These are phyloP conservation scores for Solioccasus polychromus DNA, from an alignment of 768 basidiomycete species.

Conservation along the genomic window DNA sequence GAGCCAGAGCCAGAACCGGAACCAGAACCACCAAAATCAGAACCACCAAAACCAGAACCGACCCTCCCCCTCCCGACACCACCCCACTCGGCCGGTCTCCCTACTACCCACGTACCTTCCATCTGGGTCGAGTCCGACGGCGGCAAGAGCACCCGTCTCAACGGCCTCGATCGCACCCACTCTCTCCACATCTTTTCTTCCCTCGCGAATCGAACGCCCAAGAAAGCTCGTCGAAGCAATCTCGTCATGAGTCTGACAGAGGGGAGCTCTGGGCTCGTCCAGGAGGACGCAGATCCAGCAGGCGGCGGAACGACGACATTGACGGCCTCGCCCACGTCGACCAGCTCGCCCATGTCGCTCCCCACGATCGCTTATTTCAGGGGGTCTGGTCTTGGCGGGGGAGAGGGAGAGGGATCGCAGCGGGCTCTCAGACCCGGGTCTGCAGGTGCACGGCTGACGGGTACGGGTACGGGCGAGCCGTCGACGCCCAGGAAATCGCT, in stretches of 20 bases:
- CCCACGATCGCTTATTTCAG: too few species aligned
- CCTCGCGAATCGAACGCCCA: neutral
- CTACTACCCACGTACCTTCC: conserved; percentile 37
- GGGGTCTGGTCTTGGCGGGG: too few species aligned
- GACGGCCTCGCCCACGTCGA: conserved; percentile 10
- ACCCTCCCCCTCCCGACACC: conserved; percentile 20
- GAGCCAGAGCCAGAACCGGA: too few species aligned
- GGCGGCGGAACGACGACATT: neutral
- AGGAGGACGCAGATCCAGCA: neutral
- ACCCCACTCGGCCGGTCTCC: conserved; percentile 23
- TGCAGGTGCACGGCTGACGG: conserved; percentile 21
- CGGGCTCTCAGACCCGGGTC: conserved; percentile 23
- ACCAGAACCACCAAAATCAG: conserved; percentile 25
- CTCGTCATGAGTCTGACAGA: conserved; percentile 25
- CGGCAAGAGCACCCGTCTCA: conserved; percentile 5
- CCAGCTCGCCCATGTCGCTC: conserved; percentile 15
- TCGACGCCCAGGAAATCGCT: conserved; percentile 13
- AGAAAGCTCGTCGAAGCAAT: conserved; percentile 19
- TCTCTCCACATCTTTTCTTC: conserved; percentile 23
- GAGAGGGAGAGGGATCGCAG: too few species aligned
- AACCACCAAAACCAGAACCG: conserved; percentile 11
- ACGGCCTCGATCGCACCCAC: conserved; percentile 19
- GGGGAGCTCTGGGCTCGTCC: neutral
- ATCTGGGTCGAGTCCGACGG: conserved; percentile 50
- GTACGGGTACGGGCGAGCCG: neutral